Percentiles rank a stretch among this genome's conserved stretches.
Evolutionary conservation across 2,329 filamentous ascomycete genomes (phyloP).

Genomic region (Fusarium chuoi): DNA sequence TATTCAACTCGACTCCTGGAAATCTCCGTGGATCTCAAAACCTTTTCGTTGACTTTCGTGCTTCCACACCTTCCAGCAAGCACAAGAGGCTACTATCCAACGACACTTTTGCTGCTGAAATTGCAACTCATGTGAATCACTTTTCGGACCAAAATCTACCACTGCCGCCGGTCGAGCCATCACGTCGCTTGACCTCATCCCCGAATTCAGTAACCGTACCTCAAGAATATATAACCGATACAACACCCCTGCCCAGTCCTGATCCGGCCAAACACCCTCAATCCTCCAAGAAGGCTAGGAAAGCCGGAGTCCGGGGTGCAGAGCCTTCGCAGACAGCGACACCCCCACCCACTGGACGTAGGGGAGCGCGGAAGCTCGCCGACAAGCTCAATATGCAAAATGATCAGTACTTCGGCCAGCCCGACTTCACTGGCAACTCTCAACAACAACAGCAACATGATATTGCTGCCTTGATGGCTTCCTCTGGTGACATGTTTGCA

Average conservation of each 20-base stretch:
- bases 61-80: constrained; percentile 50
- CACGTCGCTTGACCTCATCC: constrained; percentile 68
- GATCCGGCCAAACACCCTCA: constrained; percentile 40
- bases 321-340: constrained; percentile 64
- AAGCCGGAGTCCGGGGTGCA: constrained; percentile 53
- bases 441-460: constrained; percentile 57
- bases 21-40: constrained; percentile 61
- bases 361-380: constrained; percentile 65
- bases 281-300: constrained; percentile 58
- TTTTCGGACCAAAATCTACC: constrained; percentile 64
- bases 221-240: constrained; percentile 46
- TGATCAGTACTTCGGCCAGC: constrained; percentile 64
- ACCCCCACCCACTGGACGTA: constrained; percentile 67
- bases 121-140: constrained; percentile 71
- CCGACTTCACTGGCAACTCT: constrained; percentile 61
- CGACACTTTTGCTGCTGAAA: constrained; percentile 60
- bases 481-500: constrained; percentile 65
- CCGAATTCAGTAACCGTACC: constrained; percentile 55
- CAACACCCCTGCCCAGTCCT: constrained; percentile 44
- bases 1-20: constrained; percentile 72
- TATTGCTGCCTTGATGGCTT: constrained; percentile 58
- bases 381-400: constrained; percentile 67
- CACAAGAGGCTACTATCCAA: constrained; percentile 64
- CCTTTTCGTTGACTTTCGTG: constrained; percentile 58
- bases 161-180: constrained; percentile 69